Evolutionary conservation across 768 basidiomycete genomes (phyloP), one percentile per base, ranked within the genome.

Genomic region (Porphyrellus cyaneotinctus): DNA sequence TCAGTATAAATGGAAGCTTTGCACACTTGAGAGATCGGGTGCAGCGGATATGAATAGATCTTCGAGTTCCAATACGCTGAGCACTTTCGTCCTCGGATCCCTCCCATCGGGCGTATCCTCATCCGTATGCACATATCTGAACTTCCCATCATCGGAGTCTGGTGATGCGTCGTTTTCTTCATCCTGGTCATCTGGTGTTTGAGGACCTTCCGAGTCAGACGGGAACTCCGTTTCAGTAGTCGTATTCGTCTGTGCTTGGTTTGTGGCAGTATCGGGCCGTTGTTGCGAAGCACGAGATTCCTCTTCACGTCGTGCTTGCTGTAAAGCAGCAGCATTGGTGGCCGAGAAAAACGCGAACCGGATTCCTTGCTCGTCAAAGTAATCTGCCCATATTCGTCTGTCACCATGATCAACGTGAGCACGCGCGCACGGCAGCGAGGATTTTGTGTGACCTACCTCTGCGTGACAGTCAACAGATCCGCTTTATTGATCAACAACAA

Each of bases 301-400:
- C 14, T 62, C 56, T 33, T 69, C 70, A 9, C 18, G 30, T 26
- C 36, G 58, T 17, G 66, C 84, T 66, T 90, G 81, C 53, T 97
- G 95, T 33, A 93, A 62, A 22, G 91, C 92, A 5, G 83, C 76
- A 24, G 91, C 92, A 71, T 91, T 88, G 12, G 89, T 80, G 8
- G 97, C 94, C 8, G 97, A 94, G 73, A 95, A 95, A 66, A 99
- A 95, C 0, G 91, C 93, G 62, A 90, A 97, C 52, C 76, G 78
- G 38, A 95, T 75, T 9, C 79, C 78, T 60, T 88, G 78, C 12
- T 74, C 60, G 51, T 95, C 91, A 60, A 95, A 94, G 63, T 92
- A 88, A 64, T 94, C 88, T 23, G 95, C 95, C 97, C 97, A 99
- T 57, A 77, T 73, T 37, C 76, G 75, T 58, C 95, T 97, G 52